Base-by-base conservation (phyloP, 768 basidiomycete genomes). In the Collybia sordida region DNA sequence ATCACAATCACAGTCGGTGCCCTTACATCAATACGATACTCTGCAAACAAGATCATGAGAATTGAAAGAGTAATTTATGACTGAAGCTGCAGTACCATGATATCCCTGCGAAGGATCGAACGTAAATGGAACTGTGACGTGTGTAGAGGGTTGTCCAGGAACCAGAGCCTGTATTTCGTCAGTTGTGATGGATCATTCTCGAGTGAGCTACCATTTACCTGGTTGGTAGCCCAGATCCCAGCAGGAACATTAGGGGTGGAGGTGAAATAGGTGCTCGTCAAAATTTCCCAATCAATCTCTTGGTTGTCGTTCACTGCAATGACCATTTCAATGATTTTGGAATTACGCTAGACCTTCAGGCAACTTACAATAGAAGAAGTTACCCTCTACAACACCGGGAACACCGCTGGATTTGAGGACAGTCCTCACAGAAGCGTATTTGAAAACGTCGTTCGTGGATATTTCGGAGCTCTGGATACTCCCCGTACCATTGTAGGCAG, bases 201-300 rank as follows among this genome's bases (percentile, higher is more conserved):
- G n/a, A 27, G 37, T 37, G 24, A 39, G 38, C 18, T 23, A 40
- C 6, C 25, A 44, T 31, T 4, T 52, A 66, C 68, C 50, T 70
- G 65, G 37, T 69, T 69, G 21, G 68, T 67, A 15, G 69, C 67
- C 70, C 70, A 70, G 25, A 69, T 68, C 11, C 70, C 70, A 36
- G 66, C 59, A 42, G 64, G 63, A 41, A 70, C 62, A 23, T 61
- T 45, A 14, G 58, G 43, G 45, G 56, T 68, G 6, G 60, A 37
- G n/a, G 44, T 49, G 19, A 60, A 56, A 6, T 61, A 59, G 5
- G 70, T 72, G 49, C 59, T 67, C 6, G 70, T 72, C 52, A 72
- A 55, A 25, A 66, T 70, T 42, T 70, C 70, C 46, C 54, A 68
- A 45, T 72, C 70, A 17, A 49, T 64, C 49, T 71, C 70, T 41